phyloP scores from a whole-genome alignment of 257 asterid genomes.

The Solanum sejunctum region DNA sequence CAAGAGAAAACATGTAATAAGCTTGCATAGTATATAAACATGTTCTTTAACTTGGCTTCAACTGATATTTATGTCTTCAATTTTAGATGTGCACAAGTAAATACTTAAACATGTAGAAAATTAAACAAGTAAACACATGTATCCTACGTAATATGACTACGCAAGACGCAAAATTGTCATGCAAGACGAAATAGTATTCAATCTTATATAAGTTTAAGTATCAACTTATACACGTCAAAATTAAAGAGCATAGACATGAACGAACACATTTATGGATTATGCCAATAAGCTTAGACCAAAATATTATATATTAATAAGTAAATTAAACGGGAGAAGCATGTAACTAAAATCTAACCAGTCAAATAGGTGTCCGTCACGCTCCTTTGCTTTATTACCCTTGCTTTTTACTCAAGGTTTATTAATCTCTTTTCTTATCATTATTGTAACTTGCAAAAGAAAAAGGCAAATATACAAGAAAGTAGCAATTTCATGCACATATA shows the following conservation, averaged over 20 bases:
- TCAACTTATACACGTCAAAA: no score
- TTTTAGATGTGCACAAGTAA: no score
- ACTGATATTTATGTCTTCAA: no score
- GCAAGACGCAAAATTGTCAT: no score
- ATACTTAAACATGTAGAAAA: no score
- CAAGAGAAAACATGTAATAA: not conserved
- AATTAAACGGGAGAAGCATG: not conserved
- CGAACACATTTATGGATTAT: no score
- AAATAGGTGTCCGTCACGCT: not conserved
- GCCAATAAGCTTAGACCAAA: not conserved
- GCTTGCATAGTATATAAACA: not conserved
- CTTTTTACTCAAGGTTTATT: not conserved
- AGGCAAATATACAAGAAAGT: not conserved
- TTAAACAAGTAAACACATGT: no score
- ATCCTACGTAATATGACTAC: no score
- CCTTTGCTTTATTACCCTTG: not conserved
- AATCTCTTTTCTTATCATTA: not conserved
- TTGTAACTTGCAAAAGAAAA: not conserved
- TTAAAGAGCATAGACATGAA: no score
- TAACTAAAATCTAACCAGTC: not conserved
- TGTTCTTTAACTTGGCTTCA: no score
- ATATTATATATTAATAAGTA: not conserved
- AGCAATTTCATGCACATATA: not conserved
- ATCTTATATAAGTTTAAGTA: no score
- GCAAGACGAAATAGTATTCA: no score